phyloP scores from a whole-genome alignment of 495 filamentous ascomycete genomes.

The Lasiosphaeris hirsuta region DNA sequence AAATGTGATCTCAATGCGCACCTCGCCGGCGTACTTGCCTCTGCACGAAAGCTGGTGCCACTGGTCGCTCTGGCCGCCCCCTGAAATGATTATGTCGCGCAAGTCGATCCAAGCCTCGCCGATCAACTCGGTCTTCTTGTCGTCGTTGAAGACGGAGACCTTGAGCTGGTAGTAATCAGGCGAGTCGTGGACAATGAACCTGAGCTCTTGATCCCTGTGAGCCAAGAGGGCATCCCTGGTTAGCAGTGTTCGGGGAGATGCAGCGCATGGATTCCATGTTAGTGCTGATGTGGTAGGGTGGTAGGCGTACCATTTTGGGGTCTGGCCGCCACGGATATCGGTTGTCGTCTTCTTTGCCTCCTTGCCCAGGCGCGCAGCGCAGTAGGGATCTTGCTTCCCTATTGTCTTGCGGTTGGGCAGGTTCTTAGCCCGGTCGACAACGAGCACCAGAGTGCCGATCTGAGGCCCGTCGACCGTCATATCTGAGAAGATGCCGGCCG shows the following conservation, averaged over 20 bases:
- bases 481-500: slow-evolving; percentile 93
- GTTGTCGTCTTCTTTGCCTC: slow-evolving; percentile 97
- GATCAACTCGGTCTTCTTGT: slow-evolving; percentile 93
- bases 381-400: slow-evolving; percentile 98
- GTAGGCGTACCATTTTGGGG: slow-evolving; percentile 77
- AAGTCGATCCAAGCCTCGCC: slow-evolving; percentile 88
- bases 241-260: slow-evolving; percentile 6
- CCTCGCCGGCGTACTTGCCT: slow-evolving; percentile 91
- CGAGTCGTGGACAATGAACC: slow-evolving; percentile 93
- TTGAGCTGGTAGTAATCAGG: slow-evolving; percentile 93
- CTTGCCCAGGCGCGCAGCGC: slow-evolving; percentile 88
- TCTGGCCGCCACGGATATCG: slow-evolving; percentile 91
- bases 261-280: neutral
- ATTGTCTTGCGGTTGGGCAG: slow-evolving; percentile 93
- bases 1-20: slow-evolving; percentile 93
- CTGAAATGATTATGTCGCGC: slow-evolving; percentile 72
- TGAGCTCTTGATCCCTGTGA: slow-evolving; percentile 90
- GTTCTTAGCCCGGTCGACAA: slow-evolving; percentile 93
- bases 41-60: slow-evolving; percentile 87
- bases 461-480: slow-evolving; percentile 92
- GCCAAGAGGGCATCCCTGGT: neutral
- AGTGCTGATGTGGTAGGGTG: neutral
- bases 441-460: slow-evolving; percentile 87
- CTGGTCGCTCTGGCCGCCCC: slow-evolving; percentile 86
- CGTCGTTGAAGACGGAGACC: slow-evolving; percentile 94